Base-by-base conservation (phyloP, 805 yeast genomes). In the Spathaspora passalidarum region DNA sequence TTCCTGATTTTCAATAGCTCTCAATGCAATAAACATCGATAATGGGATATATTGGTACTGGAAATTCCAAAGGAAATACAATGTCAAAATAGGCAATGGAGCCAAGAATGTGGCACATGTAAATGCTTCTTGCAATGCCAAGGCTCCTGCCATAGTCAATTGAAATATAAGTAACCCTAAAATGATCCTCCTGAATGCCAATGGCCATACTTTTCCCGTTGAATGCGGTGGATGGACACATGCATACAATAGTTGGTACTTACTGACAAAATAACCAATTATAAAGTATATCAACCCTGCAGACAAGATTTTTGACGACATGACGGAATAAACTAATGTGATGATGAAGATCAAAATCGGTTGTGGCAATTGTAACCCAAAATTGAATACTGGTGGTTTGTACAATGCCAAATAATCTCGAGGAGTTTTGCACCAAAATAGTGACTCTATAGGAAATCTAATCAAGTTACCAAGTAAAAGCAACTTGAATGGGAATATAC, bases 141-240 rank as follows among this genome's bases (percentile, higher is more conserved):
- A 72, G 0, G 95, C 82, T 2, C 98, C 98, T 0, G 92, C 89
- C 88, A 91, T 90, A 10, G 96, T 89, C 48, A 92, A 66, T 60
- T 94, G 99, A 63, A 92, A 90, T 13, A 92, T 72, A 26, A 87
- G 65, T 20, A 92, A 66, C 0, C 98, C 98, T 47, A 89, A 60
- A 45, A 87, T 80, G 1, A 91, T 81, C 53, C 99, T 75, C 55
- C 96, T 75, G 58, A 87, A 86, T 2, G 92, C 83, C 41, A 90
- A 71, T 0, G 97, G 96, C 98, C 97, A 92, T 1, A 92, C 95
- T 60, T 86, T 87, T 1, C 98, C 99, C 0, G 97, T 94, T 0
- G 97, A 90, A 66, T 94, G 98, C 32, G 95, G 97, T 8, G 96
- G 91, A 63, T 94, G 98, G 25, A 89, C 90, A 70, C 94, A 85